Conservation (phyloP, 1,284 basidiomycete species). For the Psilocybe mexicana region DNA sequence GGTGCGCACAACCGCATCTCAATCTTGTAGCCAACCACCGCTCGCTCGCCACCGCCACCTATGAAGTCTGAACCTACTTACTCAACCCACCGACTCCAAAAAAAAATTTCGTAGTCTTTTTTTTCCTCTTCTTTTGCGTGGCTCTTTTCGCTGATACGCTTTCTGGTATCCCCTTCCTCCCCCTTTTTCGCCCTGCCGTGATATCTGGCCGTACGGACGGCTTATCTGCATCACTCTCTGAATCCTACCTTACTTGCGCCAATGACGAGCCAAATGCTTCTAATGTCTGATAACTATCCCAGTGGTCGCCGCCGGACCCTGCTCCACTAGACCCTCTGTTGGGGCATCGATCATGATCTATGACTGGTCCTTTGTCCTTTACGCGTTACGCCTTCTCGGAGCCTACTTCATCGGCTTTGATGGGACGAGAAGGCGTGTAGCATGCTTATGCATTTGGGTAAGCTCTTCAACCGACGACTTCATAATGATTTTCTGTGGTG, state of each 20-base stretch:
- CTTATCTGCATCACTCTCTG: not conserved
- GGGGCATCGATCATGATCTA: slow-evolving; percentile 10
- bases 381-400: not conserved
- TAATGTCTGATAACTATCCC: not conserved
- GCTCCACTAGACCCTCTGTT: not conserved
- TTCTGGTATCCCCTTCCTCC: not conserved
- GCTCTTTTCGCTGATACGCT: not conserved
- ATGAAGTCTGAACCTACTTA: not conserved
- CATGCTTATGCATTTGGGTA: not conserved
- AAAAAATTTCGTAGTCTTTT: not conserved
- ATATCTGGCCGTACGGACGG: not conserved
- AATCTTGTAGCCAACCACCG: not conserved
- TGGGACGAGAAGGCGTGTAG: not conserved
- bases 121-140: not conserved
- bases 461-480: not conserved
- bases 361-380: not conserved
- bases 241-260: not conserved
- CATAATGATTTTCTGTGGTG: slow-evolving; percentile 8
- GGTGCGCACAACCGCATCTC: not conserved
- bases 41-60: not conserved
- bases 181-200: not conserved
- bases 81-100: not conserved
- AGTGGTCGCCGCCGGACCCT: slow-evolving; percentile 9
- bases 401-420: slow-evolving; percentile 13
- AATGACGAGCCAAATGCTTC: not conserved